Conservation (phyloP, 176 grass and related monocot species). For the Oryza glaberrima region DNA sequence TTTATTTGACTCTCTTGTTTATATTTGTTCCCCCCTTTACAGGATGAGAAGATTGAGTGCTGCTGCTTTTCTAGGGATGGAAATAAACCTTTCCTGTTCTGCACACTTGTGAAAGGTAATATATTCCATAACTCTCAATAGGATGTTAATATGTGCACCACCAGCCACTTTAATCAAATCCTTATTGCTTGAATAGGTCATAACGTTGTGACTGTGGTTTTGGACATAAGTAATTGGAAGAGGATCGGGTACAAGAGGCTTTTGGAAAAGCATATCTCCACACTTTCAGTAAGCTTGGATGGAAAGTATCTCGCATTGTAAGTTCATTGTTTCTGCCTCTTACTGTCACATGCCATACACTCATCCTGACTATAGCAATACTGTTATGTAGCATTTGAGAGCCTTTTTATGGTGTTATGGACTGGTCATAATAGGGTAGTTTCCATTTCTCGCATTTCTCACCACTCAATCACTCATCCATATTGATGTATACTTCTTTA, state of each 20-base stretch:
- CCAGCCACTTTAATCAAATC: constrained; percentile 11
- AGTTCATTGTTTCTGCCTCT: constrained; percentile 41
- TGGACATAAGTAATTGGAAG: constrained; percentile 86
- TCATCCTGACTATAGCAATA: neutral
- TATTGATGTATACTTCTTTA: no score
- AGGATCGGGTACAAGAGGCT: constrained; percentile 87
- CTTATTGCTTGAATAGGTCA: constrained; percentile 51
- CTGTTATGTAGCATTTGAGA: neutral
- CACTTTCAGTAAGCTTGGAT: constrained; percentile 88
- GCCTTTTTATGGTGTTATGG: no score
- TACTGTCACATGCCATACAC: neutral
- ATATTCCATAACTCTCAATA: constrained; percentile 2
- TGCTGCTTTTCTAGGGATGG: constrained; percentile 96
- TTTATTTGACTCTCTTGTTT: constrained; percentile 3
- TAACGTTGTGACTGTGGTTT: constrained; percentile 57
- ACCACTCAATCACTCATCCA: no score
- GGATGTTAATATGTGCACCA: constrained; percentile 8
- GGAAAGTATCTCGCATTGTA: constrained; percentile 93
- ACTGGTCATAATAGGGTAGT: no score
- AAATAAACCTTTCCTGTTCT: constrained; percentile 90
- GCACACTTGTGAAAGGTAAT: constrained; percentile 89
- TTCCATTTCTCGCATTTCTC: no score
- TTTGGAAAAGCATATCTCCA: constrained; percentile 63
- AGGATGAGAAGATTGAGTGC: constrained; percentile 93
- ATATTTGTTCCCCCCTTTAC: constrained; percentile 22